Conservation (phyloP, 2,329 filamentous ascomycete genomes). For the Diplodia scrobiculata region DNA sequence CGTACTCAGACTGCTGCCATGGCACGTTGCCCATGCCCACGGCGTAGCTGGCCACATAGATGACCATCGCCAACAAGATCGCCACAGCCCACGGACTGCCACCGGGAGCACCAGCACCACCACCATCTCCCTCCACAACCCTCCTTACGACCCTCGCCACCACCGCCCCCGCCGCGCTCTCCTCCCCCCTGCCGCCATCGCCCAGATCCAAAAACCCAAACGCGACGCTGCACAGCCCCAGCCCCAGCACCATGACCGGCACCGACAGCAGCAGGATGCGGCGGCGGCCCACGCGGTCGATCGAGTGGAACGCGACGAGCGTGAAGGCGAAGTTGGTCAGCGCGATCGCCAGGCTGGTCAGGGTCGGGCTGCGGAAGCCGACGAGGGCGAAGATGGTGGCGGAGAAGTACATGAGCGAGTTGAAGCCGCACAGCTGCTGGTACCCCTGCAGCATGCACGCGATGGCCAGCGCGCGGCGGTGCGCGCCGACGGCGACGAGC, state of each 20-base stretch:
- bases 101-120: not conserved
- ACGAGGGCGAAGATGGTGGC: slow-evolving; percentile 53
- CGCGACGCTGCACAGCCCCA: slow-evolving; percentile 69
- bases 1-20: slow-evolving; percentile 86
- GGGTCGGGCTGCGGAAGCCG: slow-evolving; percentile 51
- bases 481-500: slow-evolving; percentile 49
- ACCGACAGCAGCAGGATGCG: slow-evolving; percentile 77
- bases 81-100: slow-evolving; percentile 41
- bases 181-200: slow-evolving; percentile 24
- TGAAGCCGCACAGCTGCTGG: slow-evolving; percentile 75
- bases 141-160: not conserved
- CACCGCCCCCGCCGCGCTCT: slow-evolving; percentile 29
- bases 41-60: slow-evolving; percentile 85
- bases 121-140: not conserved
- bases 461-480: slow-evolving; percentile 75
- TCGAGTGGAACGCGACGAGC: slow-evolving; percentile 49
- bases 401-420: slow-evolving; percentile 47
- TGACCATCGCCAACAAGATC: slow-evolving; percentile 73
- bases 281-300: slow-evolving; percentile 50
- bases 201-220: slow-evolving; percentile 66
- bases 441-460: slow-evolving; percentile 83
- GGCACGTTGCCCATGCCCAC: slow-evolving; percentile 88
- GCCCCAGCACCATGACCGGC: slow-evolving; percentile 76
- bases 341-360: slow-evolving; percentile 50
- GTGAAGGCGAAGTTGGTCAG: slow-evolving; percentile 52